These are phyloP conservation scores for Graphilbum sp. DNA, from an alignment of 2,329 filamentous ascomycete genomes.

Conservation along the genomic window DNA sequence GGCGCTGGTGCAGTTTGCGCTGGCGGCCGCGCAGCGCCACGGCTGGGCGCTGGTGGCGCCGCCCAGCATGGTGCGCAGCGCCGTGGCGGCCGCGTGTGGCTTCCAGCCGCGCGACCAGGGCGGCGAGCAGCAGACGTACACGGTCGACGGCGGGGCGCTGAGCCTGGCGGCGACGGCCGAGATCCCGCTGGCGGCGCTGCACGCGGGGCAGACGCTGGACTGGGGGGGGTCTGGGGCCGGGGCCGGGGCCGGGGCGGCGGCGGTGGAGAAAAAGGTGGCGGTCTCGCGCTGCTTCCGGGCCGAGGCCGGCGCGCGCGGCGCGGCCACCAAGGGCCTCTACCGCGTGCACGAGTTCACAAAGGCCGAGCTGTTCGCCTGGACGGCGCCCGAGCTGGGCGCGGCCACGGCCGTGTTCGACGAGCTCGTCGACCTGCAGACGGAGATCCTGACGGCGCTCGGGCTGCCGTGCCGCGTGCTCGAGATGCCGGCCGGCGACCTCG, in stretches of 20 bases:
- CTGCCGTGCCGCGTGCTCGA: constrained; percentile 80
- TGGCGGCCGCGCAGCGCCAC: constrained; percentile 51
- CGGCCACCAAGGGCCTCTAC: constrained; percentile 87
- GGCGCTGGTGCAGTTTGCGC: constrained; percentile 73
- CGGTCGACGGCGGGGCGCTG: constrained; percentile 46
- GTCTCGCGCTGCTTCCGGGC: constrained; percentile 89
- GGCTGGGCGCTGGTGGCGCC: constrained; percentile 74
- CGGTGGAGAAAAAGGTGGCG: constrained; percentile 69
- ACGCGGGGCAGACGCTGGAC: constrained; percentile 55
- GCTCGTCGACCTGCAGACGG: constrained; percentile 72
- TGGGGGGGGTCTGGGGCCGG: too few species aligned
- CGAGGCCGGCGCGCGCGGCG: constrained; percentile 79
- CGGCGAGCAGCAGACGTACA: constrained; percentile 85
- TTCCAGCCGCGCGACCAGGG: constrained; percentile 86
- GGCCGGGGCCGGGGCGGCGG: constrained; percentile 39
- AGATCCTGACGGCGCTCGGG: constrained; percentile 61
- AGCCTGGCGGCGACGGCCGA: constrained; percentile 81
- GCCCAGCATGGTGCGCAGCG: constrained; percentile 78
- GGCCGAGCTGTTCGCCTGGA: constrained; percentile 95
- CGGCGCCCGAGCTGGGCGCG: constrained; percentile 34
- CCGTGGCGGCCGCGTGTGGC: constrained; percentile 80
- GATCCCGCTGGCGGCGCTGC: constrained; percentile 85
- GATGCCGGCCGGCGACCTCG: constrained; percentile 81
- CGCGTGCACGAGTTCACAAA: constrained; percentile 98
- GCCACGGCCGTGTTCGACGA: constrained; percentile 57